Evolutionary conservation across 106 monocot genomes (phyloP), one percentile per base, ranked within the genome.

Genomic region (Alisma plantagoaquatica): DNA sequence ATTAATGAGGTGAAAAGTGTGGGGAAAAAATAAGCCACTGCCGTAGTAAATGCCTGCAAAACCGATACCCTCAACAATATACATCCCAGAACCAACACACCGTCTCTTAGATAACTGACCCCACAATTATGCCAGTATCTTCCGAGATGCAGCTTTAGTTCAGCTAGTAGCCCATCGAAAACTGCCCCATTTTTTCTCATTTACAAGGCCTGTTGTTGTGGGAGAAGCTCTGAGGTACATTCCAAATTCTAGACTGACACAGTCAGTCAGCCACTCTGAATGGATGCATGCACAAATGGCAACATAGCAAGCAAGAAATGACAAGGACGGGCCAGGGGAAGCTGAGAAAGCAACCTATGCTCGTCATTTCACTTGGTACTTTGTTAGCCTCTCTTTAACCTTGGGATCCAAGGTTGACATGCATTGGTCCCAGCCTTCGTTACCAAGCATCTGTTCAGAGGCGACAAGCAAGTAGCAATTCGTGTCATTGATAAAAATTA

Each of bases 371-470:
- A 69, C 51, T 46, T 31, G 16, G 17, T 60, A 69, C 22, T 44
- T 52, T 18, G 43, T 56, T 32, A 69, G 18, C 27, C 43, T 30
- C 42, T 69, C 69, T 23, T 29, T 60, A n/a, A 52, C 60, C 29
- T 27, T 42, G 30, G 69, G 52, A 30, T 69, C 69, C 41, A 69
- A 43, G 20, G 22, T 54, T 19, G 58, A 43, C 69, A 69, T 60
- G 31, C 53, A 69, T 12, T 69, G 69, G 8, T 69, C 69, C 69
- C 69, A 69, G 10, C 31, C 42, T 4, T 31, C 60, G 22, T 60
- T 41, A 8, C 41, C 29, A 43, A 69, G 68, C 43, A 69, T 60
- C 67, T 68, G 42, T 16, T 7, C 43, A n/a, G 48, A 48, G 19
- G 35, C 14, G 35, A 38, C 6, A 7, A 6, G 35, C 14, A 38